Base-by-base conservation (phyloP, 805 yeast genomes). In the Metschnikowia sp. region DNA sequence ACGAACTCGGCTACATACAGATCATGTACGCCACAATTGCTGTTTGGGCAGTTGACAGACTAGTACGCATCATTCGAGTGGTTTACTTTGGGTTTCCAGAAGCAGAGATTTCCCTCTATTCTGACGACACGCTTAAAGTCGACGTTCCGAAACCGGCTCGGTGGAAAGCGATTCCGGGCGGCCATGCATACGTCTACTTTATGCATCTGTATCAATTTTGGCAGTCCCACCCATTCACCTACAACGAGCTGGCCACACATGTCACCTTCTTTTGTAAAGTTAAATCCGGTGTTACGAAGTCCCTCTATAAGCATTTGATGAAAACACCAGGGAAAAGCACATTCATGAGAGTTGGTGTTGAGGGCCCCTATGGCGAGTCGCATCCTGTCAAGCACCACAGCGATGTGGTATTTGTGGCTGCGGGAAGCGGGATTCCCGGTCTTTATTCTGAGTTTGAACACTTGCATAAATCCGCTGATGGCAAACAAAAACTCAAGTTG, bases 221-320 rank as follows among this genome's bases (percentile, higher is more conserved):
- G 82, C 88, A 86, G 61, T 78, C 84, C 2, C 90, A 86, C 75
- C 70, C 1, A 72, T 81, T 53, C 96, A 89, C 53, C 13, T 55
- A 53, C 34, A 29, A 47, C 12, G 57, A 53, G 36, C 41, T 50
- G 38, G 51, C 52, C 10, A 47, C 57, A 12, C 48, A 53, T 6
- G 59, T 71, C 15, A 55, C 67, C 1, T 63, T 77, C 36, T 72
- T 66, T 51, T 70, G 78, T 55, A 79, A 76, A 55, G 75, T 74
- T 12, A 79, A 80, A 60, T 70, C 70, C 12, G 89, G 88, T 48
- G 61, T 79, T 39, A 81, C 88, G 11, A 70, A 61, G 40, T 56
- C 59, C 18, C 55, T 80, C 32, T 70, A 68, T 40, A 36, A 57
- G 30, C 50, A 59, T 56, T 48, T 69, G 46, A 32, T 64, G 11